Evolutionary conservation across 1,139 yeast genomes (phyloP).

Genomic region (Sugiyamaella japonica): DNA sequence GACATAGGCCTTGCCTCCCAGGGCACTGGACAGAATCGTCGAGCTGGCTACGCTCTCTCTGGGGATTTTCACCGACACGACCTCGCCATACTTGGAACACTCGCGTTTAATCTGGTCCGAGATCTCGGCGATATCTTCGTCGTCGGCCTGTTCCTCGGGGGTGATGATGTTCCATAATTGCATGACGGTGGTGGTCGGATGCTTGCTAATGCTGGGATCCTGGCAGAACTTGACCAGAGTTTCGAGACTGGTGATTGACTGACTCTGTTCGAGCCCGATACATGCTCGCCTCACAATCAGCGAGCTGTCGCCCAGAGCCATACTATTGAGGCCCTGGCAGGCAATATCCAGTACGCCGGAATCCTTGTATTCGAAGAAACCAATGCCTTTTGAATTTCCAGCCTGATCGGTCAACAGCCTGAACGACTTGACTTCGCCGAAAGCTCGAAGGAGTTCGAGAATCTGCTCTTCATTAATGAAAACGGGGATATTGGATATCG

Average conservation of each 20-base stretch:
- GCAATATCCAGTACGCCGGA: constrained; percentile 35
- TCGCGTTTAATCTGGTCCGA: constrained; percentile 54
- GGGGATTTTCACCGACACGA: constrained; percentile 62
- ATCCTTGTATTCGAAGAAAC: constrained; percentile 45
- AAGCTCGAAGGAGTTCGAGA: constrained; percentile 41
- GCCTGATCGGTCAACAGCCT: constrained; percentile 41
- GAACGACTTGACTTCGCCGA: constrained; percentile 43
- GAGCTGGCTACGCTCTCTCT: constrained; percentile 40
- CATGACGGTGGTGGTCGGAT: constrained; percentile 50
- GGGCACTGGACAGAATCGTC: constrained; percentile 44
- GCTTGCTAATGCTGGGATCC: constrained; percentile 1
- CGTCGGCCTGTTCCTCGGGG: constrained; percentile 61
- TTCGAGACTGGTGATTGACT: constrained; percentile 31
- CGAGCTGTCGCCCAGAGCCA: constrained; percentile 38
- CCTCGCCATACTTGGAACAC: constrained; percentile 54
- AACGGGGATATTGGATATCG: constrained; percentile 46
- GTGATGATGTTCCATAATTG: constrained; percentile 66
- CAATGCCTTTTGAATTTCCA: constrained; percentile 46
- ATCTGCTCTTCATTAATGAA: constrained; percentile 44
- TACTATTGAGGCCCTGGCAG: constrained; percentile 36
- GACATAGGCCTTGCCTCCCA: constrained; percentile 71
- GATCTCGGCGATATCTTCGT: constrained; percentile 51
- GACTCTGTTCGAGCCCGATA: constrained; percentile 37
- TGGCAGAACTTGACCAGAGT: constrained; percentile 28
- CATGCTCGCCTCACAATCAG: constrained; percentile 42